phyloP scores from a whole-genome alignment of 2,329 filamentous ascomycete species.

The Clonostachys byssicola region DNA sequence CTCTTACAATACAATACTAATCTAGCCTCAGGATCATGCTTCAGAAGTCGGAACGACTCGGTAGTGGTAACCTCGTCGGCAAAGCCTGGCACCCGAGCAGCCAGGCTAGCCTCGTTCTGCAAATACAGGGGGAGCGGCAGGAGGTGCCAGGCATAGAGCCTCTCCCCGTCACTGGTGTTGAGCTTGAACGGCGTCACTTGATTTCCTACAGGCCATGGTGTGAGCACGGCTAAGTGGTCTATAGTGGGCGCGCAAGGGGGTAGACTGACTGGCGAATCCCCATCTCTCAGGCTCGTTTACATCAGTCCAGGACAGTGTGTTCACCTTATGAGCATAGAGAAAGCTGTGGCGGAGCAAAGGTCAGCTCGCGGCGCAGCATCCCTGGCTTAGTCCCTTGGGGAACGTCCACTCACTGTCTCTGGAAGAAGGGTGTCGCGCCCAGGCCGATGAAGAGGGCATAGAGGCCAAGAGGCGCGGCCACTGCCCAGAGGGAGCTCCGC shows the following conservation, averaged over 20 bases:
- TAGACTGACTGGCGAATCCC: slow-evolving; percentile 73
- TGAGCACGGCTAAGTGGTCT: neutral
- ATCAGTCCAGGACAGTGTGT: slow-evolving; percentile 68
- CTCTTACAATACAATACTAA: slow-evolving; percentile 60
- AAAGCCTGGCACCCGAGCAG: slow-evolving; percentile 43
- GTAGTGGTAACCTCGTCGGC: slow-evolving; percentile 49
- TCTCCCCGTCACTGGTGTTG: slow-evolving; percentile 69
- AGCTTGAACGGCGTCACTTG: slow-evolving; percentile 87
- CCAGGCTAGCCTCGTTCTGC: slow-evolving; percentile 62
- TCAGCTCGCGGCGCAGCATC: neutral
- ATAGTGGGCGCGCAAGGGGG: neutral
- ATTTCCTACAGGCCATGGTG: slow-evolving; percentile 50
- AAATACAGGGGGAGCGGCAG: slow-evolving; percentile 75
- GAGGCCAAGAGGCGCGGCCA: slow-evolving; percentile 55
- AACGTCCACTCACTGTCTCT: slow-evolving; percentile 65
- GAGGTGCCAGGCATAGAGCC: slow-evolving; percentile 86
- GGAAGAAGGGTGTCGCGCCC: slow-evolving; percentile 65
- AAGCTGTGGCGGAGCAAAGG: slow-evolving; percentile 47
- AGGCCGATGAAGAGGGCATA: slow-evolving; percentile 66
- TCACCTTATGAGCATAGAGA: slow-evolving; percentile 78
- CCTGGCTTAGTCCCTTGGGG: neutral
- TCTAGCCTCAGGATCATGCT: slow-evolving; percentile 57
- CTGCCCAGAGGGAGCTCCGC: slow-evolving; percentile 41
- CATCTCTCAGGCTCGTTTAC: slow-evolving; percentile 74
- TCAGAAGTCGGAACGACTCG: slow-evolving; percentile 57